Percentiles rank a stretch among this genome's conserved stretches.
phyloP scores from a whole-genome alignment of 768 basidiomycete genomes.

The Cystobasidium tubakii region DNA sequence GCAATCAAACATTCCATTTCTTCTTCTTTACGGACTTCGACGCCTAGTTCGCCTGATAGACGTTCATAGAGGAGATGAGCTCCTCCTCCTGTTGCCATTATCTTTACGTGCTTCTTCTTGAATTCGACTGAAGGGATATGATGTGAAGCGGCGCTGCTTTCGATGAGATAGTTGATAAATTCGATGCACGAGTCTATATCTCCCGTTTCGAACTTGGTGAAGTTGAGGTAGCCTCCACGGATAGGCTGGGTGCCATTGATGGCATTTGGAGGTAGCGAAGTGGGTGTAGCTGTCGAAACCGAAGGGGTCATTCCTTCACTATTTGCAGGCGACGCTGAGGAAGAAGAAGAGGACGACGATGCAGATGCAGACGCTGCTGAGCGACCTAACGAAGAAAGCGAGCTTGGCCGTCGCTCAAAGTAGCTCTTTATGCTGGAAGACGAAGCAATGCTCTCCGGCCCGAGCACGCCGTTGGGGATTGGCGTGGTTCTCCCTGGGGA shows the following conservation, averaged over 20 bases:
- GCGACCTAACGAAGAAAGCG: conserved; percentile 10
- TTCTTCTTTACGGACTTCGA: conserved; percentile 84
- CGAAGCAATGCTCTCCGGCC: conserved; percentile 26
- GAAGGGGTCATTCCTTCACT: conserved; percentile 34
- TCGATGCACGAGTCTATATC: conserved; percentile 74
- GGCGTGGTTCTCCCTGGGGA: conserved; percentile 29
- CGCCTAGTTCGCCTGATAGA: conserved; percentile 65
- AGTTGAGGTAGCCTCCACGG: conserved; percentile 85
- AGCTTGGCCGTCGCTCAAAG: conserved; percentile 15
- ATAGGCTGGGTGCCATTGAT: conserved; percentile 32
- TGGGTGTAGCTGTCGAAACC: not conserved
- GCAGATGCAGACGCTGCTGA: conserved; percentile 22
- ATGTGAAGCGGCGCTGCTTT: conserved; percentile 75
- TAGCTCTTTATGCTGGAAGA: conserved; percentile 29
- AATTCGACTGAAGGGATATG: conserved; percentile 71
- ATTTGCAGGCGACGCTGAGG: conserved; percentile 40
- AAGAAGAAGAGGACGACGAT: conserved; percentile 35
- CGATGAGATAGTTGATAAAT: conserved; percentile 81
- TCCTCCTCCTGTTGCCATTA: conserved; percentile 96
- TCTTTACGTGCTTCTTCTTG: conserved; percentile 88
- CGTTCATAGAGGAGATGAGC: conserved; percentile 88
- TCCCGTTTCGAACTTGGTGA: conserved; percentile 91
- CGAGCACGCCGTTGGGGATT: conserved; percentile 36
- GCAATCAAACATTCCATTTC: conserved; percentile 99
- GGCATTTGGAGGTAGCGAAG: conserved; percentile 14